A percentile compares a stretch with the other conserved stretches of the same genome.
Conservation (phyloP, 176 grass and related monocot genomes). For the Oryza officinalis region DNA sequence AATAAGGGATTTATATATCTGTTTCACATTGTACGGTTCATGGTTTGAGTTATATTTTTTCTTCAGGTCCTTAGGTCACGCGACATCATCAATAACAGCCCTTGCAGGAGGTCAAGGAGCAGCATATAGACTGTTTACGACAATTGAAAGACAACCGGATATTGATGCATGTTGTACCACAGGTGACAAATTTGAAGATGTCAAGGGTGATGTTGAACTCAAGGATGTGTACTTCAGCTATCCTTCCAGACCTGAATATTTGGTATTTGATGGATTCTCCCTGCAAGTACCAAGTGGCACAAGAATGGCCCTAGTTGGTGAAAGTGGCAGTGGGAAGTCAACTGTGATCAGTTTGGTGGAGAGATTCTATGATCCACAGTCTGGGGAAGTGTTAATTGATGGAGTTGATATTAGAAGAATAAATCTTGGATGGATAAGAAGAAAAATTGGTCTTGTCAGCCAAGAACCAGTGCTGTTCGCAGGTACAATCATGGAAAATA, state of each 20-base stretch:
- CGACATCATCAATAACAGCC: slow-evolving; percentile 65
- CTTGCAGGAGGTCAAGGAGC: slow-evolving; percentile 85
- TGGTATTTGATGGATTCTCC: slow-evolving; percentile 79
- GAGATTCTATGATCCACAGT: slow-evolving; percentile 89
- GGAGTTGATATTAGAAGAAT: slow-evolving; percentile 66
- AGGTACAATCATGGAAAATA: slow-evolving; percentile 76
- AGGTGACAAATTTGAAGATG: slow-evolving; percentile 64
- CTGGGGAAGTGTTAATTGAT: slow-evolving; percentile 85
- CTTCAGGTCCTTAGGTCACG: slow-evolving; percentile 76
- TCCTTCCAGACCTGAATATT: slow-evolving; percentile 59
- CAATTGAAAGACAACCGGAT: slow-evolving; percentile 69
- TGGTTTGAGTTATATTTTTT: slow-evolving; percentile 16
- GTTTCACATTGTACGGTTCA: not conserved
- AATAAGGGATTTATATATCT: not conserved
- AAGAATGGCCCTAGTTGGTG: slow-evolving; percentile 87
- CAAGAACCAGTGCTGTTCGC: slow-evolving; percentile 85
- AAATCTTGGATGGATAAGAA: slow-evolving; percentile 66
- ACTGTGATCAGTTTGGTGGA: slow-evolving; percentile 78
- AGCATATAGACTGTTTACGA: slow-evolving; percentile 76
- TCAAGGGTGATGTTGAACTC: slow-evolving; percentile 76
- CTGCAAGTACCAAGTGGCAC: slow-evolving; percentile 55
- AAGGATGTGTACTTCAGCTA: slow-evolving; percentile 84
- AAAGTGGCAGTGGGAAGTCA: slow-evolving; percentile 84
- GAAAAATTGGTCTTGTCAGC: slow-evolving; percentile 80
- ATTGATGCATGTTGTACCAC: slow-evolving; percentile 56